These are phyloP conservation scores for Cytospora schulzeri DNA, from an alignment of 2,329 filamentous ascomycete species.

Conservation along the genomic window DNA sequence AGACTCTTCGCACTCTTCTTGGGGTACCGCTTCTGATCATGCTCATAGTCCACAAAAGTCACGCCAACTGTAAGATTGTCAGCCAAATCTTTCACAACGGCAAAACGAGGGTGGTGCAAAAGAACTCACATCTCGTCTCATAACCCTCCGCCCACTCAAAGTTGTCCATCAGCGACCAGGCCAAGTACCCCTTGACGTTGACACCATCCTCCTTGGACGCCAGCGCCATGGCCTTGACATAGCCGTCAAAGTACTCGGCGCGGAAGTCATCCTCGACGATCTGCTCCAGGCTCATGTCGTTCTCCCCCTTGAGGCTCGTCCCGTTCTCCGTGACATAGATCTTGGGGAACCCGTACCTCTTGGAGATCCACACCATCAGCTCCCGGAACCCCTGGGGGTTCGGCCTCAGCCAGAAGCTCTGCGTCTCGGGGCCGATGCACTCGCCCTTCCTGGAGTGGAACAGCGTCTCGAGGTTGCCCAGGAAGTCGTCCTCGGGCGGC, in stretches of 20 bases:
- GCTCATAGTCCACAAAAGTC: slow-evolving; percentile 79
- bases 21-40: slow-evolving; percentile 75
- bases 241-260: slow-evolving; percentile 75
- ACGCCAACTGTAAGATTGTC: slow-evolving; percentile 59
- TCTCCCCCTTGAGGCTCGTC: slow-evolving; percentile 81
- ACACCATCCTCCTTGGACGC: slow-evolving; percentile 73
- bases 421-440: slow-evolving; percentile 78
- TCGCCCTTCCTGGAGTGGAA: slow-evolving; percentile 72
- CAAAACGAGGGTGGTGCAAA: not conserved
- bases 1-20: slow-evolving; percentile 82
- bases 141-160: slow-evolving; percentile 94
- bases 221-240: slow-evolving; percentile 75
- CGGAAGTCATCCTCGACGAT: slow-evolving; percentile 83
- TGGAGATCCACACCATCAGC: slow-evolving; percentile 74
- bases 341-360: slow-evolving; percentile 72
- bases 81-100: not conserved
- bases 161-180: slow-evolving; percentile 88
- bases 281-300: slow-evolving; percentile 68
- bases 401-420: slow-evolving; percentile 79
- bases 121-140: slow-evolving; percentile 60
- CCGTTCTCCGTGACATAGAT: slow-evolving; percentile 92
- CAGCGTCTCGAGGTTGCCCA: slow-evolving; percentile 74
- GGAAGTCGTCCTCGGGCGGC: slow-evolving; percentile 66
- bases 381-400: slow-evolving; percentile 76
- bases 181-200: slow-evolving; percentile 78